Percentiles rank a stretch among this genome's conserved stretches.
Evolutionary conservation across 306 rosid genomes (phyloP).

Genomic region (Elaeagnus macrophylla): DNA sequence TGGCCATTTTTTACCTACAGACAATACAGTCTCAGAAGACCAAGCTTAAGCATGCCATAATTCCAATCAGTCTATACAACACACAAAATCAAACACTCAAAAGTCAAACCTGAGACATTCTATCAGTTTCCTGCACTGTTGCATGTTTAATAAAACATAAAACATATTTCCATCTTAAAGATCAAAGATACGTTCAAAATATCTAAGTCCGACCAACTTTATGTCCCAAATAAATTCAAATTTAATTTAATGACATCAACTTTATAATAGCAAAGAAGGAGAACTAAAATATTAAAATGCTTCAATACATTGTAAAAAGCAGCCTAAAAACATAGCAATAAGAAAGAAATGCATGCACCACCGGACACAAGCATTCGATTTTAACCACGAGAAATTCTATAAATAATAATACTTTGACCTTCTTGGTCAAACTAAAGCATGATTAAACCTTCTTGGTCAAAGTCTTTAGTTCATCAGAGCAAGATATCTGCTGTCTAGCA

Average conservation of each 20-base stretch:
- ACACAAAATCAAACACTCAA: not conserved
- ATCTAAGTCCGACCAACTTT: not conserved
- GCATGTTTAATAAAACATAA: too few relatives aligned
- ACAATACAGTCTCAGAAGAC: slow-evolving; percentile 28
- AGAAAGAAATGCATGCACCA: not conserved
- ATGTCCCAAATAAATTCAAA: not conserved
- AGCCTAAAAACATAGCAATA: not conserved
- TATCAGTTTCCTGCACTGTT: not conserved
- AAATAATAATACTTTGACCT: not conserved
- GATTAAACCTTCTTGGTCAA: slow-evolving; percentile 65
- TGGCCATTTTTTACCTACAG: slow-evolving; percentile 69
- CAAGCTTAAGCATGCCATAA: not conserved
- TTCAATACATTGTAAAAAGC: not conserved
- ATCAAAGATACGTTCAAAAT: not conserved
- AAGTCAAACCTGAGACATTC: not conserved
- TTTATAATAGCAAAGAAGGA: not conserved
- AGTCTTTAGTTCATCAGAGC: slow-evolving; percentile 35
- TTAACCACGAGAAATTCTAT: not conserved
- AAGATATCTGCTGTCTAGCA: slow-evolving; percentile 37
- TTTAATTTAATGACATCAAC: not conserved
- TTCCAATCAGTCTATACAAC: not conserved
- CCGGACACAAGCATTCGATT: not conserved
- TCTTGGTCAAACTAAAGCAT: not conserved
- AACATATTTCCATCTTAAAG: not conserved
- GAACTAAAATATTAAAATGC: not conserved